Conservation (phyloP, 345 rosid species). For the Arabidopsis suecica region DNA sequence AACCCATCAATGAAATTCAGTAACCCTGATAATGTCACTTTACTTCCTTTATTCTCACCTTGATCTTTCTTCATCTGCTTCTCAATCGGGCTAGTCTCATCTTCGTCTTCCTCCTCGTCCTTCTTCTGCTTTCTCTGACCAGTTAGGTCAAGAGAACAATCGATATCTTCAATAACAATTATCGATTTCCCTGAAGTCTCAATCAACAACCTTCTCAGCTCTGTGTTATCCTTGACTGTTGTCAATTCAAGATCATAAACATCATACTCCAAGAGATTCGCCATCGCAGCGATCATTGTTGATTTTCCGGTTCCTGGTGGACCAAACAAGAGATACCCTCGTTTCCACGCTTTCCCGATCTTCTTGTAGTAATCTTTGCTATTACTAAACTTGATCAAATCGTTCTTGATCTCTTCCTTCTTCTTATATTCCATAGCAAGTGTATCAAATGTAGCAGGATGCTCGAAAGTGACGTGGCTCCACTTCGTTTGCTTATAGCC, state of each 20-base stretch:
- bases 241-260: constrained; percentile 75
- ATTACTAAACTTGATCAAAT: constrained; percentile 55
- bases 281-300: constrained; percentile 69
- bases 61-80: constrained; percentile 15
- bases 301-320: constrained; percentile 84
- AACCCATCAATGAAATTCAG: constrained; percentile 55
- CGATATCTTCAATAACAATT: constrained; percentile 73
- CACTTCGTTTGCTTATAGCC: constrained; percentile 37
- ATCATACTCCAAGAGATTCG: constrained; percentile 64
- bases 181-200: constrained; percentile 58
- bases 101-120: constrained; percentile 27
- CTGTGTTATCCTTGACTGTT: constrained; percentile 57
- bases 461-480: constrained; percentile 53
- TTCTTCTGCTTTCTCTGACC: constrained; percentile 50
- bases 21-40: constrained; percentile 54
- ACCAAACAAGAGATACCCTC: constrained; percentile 74
- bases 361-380: constrained; percentile 62
- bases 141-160: constrained; percentile 62
- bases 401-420: constrained; percentile 61
- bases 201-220: constrained; percentile 58
- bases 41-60: constrained; percentile 39
- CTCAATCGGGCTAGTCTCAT: constrained; percentile 12
- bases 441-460: constrained; percentile 65
- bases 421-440: constrained; percentile 61
- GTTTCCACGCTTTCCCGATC: constrained; percentile 75